Evolutionary conservation across 2,329 filamentous ascomycete species (phyloP).

Genomic region (Stagonosporopsis chrysanthemi): DNA sequence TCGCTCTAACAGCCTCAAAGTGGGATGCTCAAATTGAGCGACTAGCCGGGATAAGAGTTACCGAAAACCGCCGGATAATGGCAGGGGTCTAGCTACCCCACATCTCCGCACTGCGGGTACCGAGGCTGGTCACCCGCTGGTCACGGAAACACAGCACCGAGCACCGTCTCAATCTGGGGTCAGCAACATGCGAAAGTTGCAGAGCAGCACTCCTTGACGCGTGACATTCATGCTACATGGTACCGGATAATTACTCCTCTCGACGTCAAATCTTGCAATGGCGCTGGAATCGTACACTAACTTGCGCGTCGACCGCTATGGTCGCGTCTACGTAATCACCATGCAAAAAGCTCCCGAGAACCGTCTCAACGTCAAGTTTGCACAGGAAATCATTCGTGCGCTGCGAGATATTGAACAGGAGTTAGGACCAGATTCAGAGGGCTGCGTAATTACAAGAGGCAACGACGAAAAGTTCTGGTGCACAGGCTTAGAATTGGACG

Average conservation of each 20-base stretch:
- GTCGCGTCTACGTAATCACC: constrained; percentile 61
- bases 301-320: constrained; percentile 56
- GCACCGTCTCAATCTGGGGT: background rate
- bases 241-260: background rate
- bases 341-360: constrained; percentile 64
- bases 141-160: background rate
- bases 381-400: constrained; percentile 62
- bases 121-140: constrained; percentile 24
- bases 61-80: constrained; percentile 22
- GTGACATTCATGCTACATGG: too few species aligned
- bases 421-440: constrained; percentile 57
- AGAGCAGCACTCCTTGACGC: background rate
- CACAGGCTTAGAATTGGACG: constrained; percentile 59
- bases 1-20: background rate
- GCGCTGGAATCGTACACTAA: constrained; percentile 48
- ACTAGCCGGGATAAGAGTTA: constrained; percentile 8
- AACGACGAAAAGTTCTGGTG: constrained; percentile 62
- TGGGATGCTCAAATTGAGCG: background rate
- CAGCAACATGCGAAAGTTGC: background rate
- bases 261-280: constrained; percentile 25
- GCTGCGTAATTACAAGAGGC: constrained; percentile 62
- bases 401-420: constrained; percentile 57
- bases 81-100: constrained; percentile 23
- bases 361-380: constrained; percentile 58
- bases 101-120: constrained; percentile 31